Conservation (phyloP, 352 stramenopile genomes). For the Pythium sukuiense region DNA sequence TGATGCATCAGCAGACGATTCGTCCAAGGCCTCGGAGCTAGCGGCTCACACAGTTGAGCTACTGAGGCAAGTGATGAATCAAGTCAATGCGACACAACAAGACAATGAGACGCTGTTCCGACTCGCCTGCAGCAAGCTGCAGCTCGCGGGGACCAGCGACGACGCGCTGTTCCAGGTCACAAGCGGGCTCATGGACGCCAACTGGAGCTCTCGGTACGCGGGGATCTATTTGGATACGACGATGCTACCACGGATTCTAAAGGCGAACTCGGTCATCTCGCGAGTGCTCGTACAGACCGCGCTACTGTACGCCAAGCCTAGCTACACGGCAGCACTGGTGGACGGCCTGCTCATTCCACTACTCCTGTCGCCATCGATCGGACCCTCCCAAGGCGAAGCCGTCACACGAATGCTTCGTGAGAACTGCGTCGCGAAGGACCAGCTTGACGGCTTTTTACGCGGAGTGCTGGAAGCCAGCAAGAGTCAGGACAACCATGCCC, state of each 20-base stretch:
- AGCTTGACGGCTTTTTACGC: constrained; percentile 49
- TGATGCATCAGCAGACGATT: constrained; percentile 32
- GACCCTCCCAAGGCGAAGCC: constrained; percentile 61
- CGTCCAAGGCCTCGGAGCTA: constrained; percentile 31
- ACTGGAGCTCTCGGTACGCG: constrained; percentile 72
- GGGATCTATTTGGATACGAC: constrained; percentile 55
- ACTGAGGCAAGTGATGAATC: constrained; percentile 63
- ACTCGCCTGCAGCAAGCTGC: constrained; percentile 42
- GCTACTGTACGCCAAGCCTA: constrained; percentile 46
- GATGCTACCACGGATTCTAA: constrained; percentile 56
- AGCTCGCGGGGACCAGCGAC: constrained; percentile 51
- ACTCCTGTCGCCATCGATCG: constrained; percentile 36
- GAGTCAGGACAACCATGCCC: neutral
- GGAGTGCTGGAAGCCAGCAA: constrained; percentile 25
- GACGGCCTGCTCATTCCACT: constrained; percentile 60
- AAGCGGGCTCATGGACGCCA: constrained; percentile 59
- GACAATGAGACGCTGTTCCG: constrained; percentile 57
- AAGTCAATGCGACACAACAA: constrained; percentile 52
- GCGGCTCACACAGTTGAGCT: constrained; percentile 31
- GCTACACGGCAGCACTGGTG: constrained; percentile 42
- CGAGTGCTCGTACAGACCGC: constrained; percentile 63
- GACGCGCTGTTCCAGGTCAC: constrained; percentile 62
- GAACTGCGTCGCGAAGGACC: constrained; percentile 43
- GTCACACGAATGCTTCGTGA: constrained; percentile 63
- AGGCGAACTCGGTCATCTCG: constrained; percentile 68